These are phyloP conservation scores for Diaporthe helianthi DNA, from an alignment of 2,329 filamentous ascomycete genomes.

Conservation along the genomic window DNA sequence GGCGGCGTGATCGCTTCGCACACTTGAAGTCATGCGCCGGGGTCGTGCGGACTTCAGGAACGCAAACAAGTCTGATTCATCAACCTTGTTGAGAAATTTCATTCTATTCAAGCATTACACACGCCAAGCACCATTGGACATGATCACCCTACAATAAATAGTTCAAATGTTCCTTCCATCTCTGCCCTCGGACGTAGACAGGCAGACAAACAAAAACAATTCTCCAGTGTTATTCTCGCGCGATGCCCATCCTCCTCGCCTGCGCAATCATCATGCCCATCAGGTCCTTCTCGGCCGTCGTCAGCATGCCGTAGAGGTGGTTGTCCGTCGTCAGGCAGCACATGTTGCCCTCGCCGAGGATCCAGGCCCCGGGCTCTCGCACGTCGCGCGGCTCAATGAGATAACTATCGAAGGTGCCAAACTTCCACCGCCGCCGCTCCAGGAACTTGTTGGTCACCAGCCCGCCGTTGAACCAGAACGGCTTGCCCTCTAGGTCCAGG, in stretches of 20 bases:
- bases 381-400: conserved; percentile 42
- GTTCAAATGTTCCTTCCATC: neutral
- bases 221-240: neutral
- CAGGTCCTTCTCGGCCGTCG: conserved; percentile 38
- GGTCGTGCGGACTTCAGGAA: no score
- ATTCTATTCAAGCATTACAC: neutral
- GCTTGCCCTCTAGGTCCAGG: conserved; percentile 48
- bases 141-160: no score
- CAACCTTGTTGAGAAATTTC: neutral
- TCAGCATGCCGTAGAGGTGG: conserved; percentile 38
- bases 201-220: no score
- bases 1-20: neutral
- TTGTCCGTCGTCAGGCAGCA: conserved; percentile 44
- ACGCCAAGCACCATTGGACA: neutral
- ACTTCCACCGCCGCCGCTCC: conserved; percentile 44
- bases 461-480: conserved; percentile 57
- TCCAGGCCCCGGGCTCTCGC: conserved; percentile 42
- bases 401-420: conserved; percentile 46
- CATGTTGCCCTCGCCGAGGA: conserved; percentile 45
- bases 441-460: conserved; percentile 51
- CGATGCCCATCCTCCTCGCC: conserved; percentile 34
- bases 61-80: neutral
- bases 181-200: neutral
- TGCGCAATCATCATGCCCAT: conserved; percentile 43
- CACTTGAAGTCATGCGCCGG: neutral